phyloP scores from a whole-genome alignment of 2,329 filamentous ascomycete genomes.

The Emergomyces orientalis region DNA sequence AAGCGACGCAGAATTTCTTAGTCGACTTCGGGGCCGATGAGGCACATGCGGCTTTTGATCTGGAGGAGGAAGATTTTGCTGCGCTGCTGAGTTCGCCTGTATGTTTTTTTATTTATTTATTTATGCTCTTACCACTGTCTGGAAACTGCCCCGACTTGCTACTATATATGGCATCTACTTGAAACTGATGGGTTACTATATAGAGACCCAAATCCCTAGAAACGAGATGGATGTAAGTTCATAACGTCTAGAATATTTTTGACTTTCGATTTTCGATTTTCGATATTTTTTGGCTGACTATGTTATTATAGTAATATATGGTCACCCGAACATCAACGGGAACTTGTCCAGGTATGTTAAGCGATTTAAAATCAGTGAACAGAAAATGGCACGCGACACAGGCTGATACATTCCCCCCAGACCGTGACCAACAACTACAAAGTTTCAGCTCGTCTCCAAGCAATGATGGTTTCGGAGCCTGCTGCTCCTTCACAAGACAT shows the following conservation, averaged over 20 bases:
- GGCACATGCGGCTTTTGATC: slow-evolving; percentile 33
- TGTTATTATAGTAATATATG: slow-evolving; percentile 53
- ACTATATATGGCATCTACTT: not conserved
- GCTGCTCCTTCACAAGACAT: slow-evolving; percentile 16
- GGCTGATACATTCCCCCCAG: slow-evolving; percentile 14
- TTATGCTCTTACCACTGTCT: not conserved
- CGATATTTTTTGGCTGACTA: slow-evolving; percentile 11
- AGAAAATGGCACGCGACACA: not conserved
- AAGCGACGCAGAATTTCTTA: slow-evolving; percentile 33
- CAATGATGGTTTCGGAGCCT: slow-evolving; percentile 54
- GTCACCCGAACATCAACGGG: slow-evolving; percentile 53
- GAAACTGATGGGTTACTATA: not conserved
- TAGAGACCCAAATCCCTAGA: slow-evolving; percentile 42
- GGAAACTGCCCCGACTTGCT: not conserved
- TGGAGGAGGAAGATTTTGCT: slow-evolving; percentile 28
- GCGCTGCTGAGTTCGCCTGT: slow-evolving; percentile 28
- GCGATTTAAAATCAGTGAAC: not conserved
- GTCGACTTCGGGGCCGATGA: slow-evolving; percentile 37
- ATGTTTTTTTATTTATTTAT: slow-evolving; percentile 11
- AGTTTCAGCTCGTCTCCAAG: slow-evolving; percentile 57
- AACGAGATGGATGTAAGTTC: slow-evolving; percentile 61
- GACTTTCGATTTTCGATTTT: no score
- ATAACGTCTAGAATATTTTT: not conserved
- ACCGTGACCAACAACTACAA: slow-evolving; percentile 53
- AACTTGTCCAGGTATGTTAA: slow-evolving; percentile 40